These are phyloP conservation scores for Teunomyces gatunensis DNA, from an alignment of 805 yeast genomes.

Conservation along the genomic window DNA sequence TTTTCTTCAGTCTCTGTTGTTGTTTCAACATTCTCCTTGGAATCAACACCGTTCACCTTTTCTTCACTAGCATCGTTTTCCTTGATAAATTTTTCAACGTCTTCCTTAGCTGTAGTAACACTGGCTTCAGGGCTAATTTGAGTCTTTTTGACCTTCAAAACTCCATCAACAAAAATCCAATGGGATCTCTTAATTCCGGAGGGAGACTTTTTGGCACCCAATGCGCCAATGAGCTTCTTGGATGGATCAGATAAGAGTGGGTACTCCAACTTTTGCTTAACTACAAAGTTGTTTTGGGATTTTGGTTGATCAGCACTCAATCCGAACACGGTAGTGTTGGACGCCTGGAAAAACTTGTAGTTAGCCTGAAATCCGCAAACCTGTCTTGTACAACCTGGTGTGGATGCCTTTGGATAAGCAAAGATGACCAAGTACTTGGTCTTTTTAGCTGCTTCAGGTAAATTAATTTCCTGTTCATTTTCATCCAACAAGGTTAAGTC, in stretches of 20 bases:
- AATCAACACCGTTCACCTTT: conserved; percentile 1
- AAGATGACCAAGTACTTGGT: conserved; percentile 39
- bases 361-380: conserved; percentile 83
- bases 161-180: conserved; percentile 83
- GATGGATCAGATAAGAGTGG: conserved; percentile 75
- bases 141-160: conserved; percentile 51
- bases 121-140: conserved; percentile 54
- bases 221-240: conserved; percentile 59
- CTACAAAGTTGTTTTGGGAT: conserved; percentile 73
- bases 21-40: conserved; percentile 1
- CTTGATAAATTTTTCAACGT: conserved; percentile 45
- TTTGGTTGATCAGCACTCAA: conserved; percentile 78
- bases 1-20: conserved; percentile 4
- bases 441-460: conserved; percentile 27
- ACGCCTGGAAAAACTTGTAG: conserved; percentile 46
- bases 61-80: conserved; percentile 3
- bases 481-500: conserved; percentile 63
- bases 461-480: conserved; percentile 53
- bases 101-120: conserved; percentile 55
- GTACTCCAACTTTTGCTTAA: conserved; percentile 71
- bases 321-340: conserved; percentile 68
- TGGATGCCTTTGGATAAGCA: conserved; percentile 88
- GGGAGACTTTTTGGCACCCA: conserved; percentile 84
- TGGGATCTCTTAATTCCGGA: conserved; percentile 84
- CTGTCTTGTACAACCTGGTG: conserved; percentile 97